Evolutionary conservation across 805 yeast genomes (phyloP).

Genomic region (Kodamaea jinghongensis): DNA sequence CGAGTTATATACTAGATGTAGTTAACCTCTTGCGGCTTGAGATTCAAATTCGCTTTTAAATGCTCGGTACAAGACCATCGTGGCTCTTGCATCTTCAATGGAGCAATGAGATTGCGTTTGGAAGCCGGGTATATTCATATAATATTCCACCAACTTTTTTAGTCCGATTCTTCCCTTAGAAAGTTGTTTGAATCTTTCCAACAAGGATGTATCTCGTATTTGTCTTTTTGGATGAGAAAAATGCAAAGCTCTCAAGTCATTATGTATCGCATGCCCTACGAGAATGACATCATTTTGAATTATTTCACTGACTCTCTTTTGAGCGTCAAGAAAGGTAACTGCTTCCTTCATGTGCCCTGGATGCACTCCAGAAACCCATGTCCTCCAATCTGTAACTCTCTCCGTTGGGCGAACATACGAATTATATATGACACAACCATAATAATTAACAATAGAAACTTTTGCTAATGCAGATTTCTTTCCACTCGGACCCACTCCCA

Average conservation of each 20-base stretch:
- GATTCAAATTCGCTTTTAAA: conserved; percentile 52
- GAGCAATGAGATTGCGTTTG: conserved; percentile 81
- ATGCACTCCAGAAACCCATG: conserved; percentile 85
- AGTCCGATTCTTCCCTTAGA: conserved; percentile 74
- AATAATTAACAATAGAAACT: conserved; percentile 81
- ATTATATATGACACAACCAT: conserved; percentile 71
- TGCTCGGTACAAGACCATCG: conserved; percentile 74
- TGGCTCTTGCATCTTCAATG: conserved; percentile 85
- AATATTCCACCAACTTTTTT: conserved; percentile 58
- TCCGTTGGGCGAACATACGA: conserved; percentile 72
- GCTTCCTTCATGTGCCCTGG: conserved; percentile 71
- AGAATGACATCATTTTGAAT: conserved; percentile 51
- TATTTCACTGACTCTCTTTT: conserved; percentile 49
- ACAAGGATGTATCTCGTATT: conserved; percentile 74
- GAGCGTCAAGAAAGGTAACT: conserved; percentile 64
- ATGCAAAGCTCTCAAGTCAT: conserved; percentile 69
- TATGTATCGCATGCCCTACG: conserved; percentile 83
- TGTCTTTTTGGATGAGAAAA: conserved; percentile 62
- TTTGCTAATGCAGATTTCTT: conserved; percentile 72
- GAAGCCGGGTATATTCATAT: conserved; percentile 54
- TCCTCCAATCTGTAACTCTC: conserved; percentile 84
- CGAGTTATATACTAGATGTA: not conserved
- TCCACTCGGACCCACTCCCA: conserved; percentile 82
- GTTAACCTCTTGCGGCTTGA: not conserved
- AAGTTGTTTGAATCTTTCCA: conserved; percentile 54